Evolutionary conservation across 1,284 basidiomycete species (phyloP), one percentile per base, ranked within the genome.

Genomic region (Cutaneotrichosporon mucoides): DNA sequence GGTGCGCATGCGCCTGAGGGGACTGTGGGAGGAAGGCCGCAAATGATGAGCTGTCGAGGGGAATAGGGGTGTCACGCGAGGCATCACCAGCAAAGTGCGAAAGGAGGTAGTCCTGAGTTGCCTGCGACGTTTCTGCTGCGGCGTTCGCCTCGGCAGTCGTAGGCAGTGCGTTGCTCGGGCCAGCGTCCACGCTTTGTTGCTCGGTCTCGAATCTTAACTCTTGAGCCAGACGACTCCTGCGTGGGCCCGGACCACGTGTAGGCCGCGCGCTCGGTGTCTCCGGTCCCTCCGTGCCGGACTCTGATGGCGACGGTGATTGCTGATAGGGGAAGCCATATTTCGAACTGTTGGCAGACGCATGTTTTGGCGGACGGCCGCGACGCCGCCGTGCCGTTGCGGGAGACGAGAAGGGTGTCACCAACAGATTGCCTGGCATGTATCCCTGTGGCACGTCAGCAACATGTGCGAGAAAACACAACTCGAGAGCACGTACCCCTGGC

Each of bases 341-440:
- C 13, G 55, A 42, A 13, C 53, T 51, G 12, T 9, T 9, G 9
- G 49, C n/a, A 2, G 37, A 5, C 8, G 42, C 35, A 36, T 57
- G 61, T 57, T 72, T 71, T 10, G 71, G 69, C 9, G 71, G 71
- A 9, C 71, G 65, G 3, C 71, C 71, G 24, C 71, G 64, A n/a
- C 64, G 48, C 9, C 71, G 59, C 1, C 65, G 60, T 2, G 72
- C 70, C 13, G 70, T 70, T 5, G 74, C 73, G 2, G 74, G 70
- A 5, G 72, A 69, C 5, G 71, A 67, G 57, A 66, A 71, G 15
- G 72, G 60, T 12, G 63, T 60, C 57, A 47, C 55, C 36, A 24
- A 56, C 15, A 40, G 15, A 13, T 54, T 48, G 24, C 52, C 45
- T 4, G 52, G 44, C 10, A 43, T 33, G 16, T 54, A 42, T 8